Percentiles rank a stretch among this genome's conserved stretches.
phyloP scores from a whole-genome alignment of 2,329 filamentous ascomycete species.

The Apiospora malaysiana region DNA sequence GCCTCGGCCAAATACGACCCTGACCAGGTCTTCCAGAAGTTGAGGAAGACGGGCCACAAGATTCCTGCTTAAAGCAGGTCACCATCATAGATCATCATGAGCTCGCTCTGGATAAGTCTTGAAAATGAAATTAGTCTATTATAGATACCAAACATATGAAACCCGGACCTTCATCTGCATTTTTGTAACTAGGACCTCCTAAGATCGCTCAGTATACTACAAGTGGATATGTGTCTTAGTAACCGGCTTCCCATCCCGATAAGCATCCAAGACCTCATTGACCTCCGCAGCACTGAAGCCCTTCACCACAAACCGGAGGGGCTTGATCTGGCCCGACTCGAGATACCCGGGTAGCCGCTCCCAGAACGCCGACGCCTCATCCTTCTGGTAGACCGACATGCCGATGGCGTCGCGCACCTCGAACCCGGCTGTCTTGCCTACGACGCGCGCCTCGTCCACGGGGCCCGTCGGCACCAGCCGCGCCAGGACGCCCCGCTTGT shows the following conservation, averaged over 20 bases:
- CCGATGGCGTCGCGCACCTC: conserved; percentile 9
- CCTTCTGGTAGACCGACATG: not conserved
- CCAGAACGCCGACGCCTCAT: not conserved
- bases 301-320: not conserved
- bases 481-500: not conserved
- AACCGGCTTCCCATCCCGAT: conserved; percentile 7
- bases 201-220: not conserved
- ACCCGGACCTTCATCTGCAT: no score
- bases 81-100: not conserved
- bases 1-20: conserved; percentile 45
- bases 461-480: conserved; percentile 4
- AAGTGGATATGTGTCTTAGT: not conserved
- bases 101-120: not conserved
- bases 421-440: not conserved
- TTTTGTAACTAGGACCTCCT: no score
- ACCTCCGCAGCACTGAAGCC: not conserved
- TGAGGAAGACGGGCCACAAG: conserved; percentile 10
- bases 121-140: not conserved
- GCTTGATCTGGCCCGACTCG: not conserved
- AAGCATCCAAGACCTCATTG: conserved; percentile 5
- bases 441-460: not conserved
- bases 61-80: not conserved
- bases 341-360: not conserved
- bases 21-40: conserved; percentile 37
- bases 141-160: not conserved